phyloP scores from a whole-genome alignment of 139 green algal genomes.

The Pedinophyceae sp. region DNA sequence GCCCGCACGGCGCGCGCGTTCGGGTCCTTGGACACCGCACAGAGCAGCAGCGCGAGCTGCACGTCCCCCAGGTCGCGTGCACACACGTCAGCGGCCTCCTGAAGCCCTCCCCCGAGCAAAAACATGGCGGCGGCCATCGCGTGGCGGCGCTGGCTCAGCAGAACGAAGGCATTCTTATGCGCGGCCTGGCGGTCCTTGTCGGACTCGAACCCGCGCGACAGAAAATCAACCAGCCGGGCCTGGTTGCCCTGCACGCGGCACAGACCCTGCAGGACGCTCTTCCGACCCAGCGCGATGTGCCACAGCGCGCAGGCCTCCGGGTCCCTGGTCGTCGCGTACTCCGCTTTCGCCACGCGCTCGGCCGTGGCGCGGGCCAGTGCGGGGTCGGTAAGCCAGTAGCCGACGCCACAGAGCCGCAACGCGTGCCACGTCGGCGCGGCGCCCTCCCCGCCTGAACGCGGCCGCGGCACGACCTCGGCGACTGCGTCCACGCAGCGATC shows the following conservation, averaged over 20 bases:
- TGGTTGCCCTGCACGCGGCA: constrained; percentile 21
- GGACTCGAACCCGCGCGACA: constrained; percentile 52
- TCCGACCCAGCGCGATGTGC: constrained; percentile 59
- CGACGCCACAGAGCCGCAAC: constrained; percentile 42
- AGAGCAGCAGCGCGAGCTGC: constrained; percentile 59
- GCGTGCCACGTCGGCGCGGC: constrained; percentile 30
- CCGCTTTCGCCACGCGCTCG: constrained; percentile 53
- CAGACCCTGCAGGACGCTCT: constrained; percentile 28
- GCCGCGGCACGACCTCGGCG: too few species aligned
- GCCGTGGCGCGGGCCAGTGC: constrained; percentile 7
- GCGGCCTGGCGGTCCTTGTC: constrained; percentile 35
- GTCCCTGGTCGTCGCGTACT: constrained; percentile 46
- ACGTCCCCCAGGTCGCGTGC: constrained; percentile 43
- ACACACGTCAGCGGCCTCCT: constrained; percentile 45
- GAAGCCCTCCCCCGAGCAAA: constrained; percentile 33
- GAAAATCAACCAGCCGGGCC: constrained; percentile 69
- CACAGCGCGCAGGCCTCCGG: constrained; percentile 61
- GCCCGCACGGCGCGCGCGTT: too few species aligned
- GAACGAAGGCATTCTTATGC: constrained; percentile 77
- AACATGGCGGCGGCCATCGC: constrained; percentile 76
- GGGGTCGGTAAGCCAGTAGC: constrained; percentile 61
- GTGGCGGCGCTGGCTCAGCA: constrained; percentile 69
- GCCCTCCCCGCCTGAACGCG: too few species aligned
- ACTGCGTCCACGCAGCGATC: too few species aligned
- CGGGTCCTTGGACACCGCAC: too few species aligned